These are phyloP conservation scores for Polytrichum commune DNA, from an alignment of 225 moss, liverwort and hornwort species.

Conservation along the genomic window DNA sequence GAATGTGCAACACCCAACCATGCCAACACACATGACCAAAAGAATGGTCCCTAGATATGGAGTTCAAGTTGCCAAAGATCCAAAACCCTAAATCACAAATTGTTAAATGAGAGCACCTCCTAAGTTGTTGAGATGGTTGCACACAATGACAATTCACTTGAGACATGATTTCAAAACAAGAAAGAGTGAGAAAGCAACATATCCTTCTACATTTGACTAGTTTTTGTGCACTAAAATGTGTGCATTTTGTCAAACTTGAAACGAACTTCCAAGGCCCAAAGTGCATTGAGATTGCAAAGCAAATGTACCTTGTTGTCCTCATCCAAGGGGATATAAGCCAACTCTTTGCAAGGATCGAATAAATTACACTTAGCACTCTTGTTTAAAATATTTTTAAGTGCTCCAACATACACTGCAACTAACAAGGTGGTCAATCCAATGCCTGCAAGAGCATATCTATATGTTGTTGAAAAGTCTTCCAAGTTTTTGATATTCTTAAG, in stretches of 20 bases:
- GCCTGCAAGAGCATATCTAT: constrained; percentile 48
- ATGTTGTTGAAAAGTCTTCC: too few species aligned
- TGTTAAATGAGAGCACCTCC: constrained; percentile 99
- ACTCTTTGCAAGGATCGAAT: constrained; percentile 99
- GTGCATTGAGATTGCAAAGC: background rate
- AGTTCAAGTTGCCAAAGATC: constrained; percentile 88
- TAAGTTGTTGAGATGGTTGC: too few species aligned
- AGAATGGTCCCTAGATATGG: constrained; percentile 91
- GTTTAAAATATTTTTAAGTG: constrained; percentile 96
- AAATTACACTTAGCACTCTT: constrained; percentile 98
- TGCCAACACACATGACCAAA: too few species aligned
- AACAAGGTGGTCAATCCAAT: constrained; percentile 85
- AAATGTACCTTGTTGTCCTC: constrained; percentile 85
- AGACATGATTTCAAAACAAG: too few species aligned
- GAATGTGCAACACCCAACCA: constrained; percentile 97
- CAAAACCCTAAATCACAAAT: constrained; percentile 90
- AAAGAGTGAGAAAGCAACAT: too few species aligned
- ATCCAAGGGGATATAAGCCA: constrained; percentile 98
- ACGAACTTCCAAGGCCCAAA: too few species aligned
- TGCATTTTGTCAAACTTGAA: too few species aligned
- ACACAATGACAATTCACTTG: too few species aligned
- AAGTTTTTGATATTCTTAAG: too few species aligned
- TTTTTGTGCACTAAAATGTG: too few species aligned
- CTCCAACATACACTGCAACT: constrained; percentile 95
- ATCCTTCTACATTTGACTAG: too few species aligned